These are phyloP conservation scores for Aspergillus oerlinghausenensis DNA, from an alignment of 2,329 filamentous ascomycete species.

Conservation along the genomic window DNA sequence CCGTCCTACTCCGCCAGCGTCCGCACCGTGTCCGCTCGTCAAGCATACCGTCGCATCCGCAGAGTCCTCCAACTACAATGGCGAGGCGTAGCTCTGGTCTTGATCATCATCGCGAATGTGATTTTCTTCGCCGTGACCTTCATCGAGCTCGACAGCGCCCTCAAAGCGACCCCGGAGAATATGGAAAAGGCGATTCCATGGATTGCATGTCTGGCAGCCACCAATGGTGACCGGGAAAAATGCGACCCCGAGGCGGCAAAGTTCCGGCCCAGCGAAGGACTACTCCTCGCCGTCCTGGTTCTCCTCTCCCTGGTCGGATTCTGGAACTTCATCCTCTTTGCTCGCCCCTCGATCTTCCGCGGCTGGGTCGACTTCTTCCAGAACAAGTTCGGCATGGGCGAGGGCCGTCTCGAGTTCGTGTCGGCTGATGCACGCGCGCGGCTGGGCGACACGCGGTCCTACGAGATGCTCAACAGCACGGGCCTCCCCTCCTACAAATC, in stretches of 20 bases:
- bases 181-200: slow-evolving; percentile 58
- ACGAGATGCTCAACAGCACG: slow-evolving; percentile 65
- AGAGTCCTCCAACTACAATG: slow-evolving; percentile 89
- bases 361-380: slow-evolving; percentile 71
- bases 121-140: slow-evolving; percentile 93
- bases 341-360: slow-evolving; percentile 75
- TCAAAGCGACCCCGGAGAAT: slow-evolving; percentile 53
- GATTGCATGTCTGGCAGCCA: slow-evolving; percentile 64
- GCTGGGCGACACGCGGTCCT: slow-evolving; percentile 63
- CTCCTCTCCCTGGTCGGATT: slow-evolving; percentile 81
- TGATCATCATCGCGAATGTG: slow-evolving; percentile 85
- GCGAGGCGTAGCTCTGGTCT: slow-evolving; percentile 84
- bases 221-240: slow-evolving; percentile 56
- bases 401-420: slow-evolving; percentile 68
- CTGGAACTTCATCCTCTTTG: slow-evolving; percentile 77
- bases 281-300: slow-evolving; percentile 74
- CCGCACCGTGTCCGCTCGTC: slow-evolving; percentile 73
- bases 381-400: slow-evolving; percentile 38
- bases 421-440: slow-evolving; percentile 72
- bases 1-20: slow-evolving; percentile 73
- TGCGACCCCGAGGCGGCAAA: slow-evolving; percentile 60
- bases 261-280: slow-evolving; percentile 69
- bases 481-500: slow-evolving; percentile 23
- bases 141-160: slow-evolving; percentile 75
- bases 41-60: slow-evolving; percentile 80